Evolutionary conservation across 495 filamentous ascomycete species (phyloP).

Genomic region (Aspergillus campestris): DNA sequence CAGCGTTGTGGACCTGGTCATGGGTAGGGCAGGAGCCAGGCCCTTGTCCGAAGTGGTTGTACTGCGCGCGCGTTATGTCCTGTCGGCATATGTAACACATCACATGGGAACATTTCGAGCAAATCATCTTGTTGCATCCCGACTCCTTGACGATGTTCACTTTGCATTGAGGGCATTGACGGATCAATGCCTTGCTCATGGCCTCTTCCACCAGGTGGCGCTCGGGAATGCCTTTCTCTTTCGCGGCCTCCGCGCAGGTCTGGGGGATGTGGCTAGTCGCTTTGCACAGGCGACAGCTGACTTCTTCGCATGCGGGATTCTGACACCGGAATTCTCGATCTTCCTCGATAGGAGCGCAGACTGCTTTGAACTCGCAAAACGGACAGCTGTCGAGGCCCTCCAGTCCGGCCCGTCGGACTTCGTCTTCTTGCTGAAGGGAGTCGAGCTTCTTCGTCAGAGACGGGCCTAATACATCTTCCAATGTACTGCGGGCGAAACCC

Average conservation of each 20-base stretch:
- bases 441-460: constrained; percentile 52
- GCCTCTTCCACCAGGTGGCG: constrained; percentile 72
- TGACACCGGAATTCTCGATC: constrained; percentile 70
- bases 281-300: constrained; percentile 70
- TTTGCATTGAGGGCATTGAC: constrained; percentile 58
- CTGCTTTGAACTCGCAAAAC: constrained; percentile 74
- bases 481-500: constrained; percentile 39
- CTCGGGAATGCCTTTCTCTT: constrained; percentile 48
- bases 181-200: constrained; percentile 69
- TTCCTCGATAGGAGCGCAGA: constrained; percentile 56
- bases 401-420: constrained; percentile 55
- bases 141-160: constrained; percentile 52
- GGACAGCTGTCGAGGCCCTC: constrained; percentile 64
- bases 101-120: constrained; percentile 51
- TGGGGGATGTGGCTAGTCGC: constrained; percentile 65
- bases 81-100: constrained; percentile 65
- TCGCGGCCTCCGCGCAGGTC: constrained; percentile 60
- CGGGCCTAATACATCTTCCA: constrained; percentile 48
- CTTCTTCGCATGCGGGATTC: constrained; percentile 52
- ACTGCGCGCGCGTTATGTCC: constrained; percentile 17
- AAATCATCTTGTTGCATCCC: constrained; percentile 83
- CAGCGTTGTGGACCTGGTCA: constrained; percentile 42
- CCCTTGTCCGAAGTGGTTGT: constrained; percentile 21
- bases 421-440: constrained; percentile 58
- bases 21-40: constrained; percentile 56